phyloP scores from a whole-genome alignment of 169 alveolate genomes.

The Plasmodium gonderi region DNA sequence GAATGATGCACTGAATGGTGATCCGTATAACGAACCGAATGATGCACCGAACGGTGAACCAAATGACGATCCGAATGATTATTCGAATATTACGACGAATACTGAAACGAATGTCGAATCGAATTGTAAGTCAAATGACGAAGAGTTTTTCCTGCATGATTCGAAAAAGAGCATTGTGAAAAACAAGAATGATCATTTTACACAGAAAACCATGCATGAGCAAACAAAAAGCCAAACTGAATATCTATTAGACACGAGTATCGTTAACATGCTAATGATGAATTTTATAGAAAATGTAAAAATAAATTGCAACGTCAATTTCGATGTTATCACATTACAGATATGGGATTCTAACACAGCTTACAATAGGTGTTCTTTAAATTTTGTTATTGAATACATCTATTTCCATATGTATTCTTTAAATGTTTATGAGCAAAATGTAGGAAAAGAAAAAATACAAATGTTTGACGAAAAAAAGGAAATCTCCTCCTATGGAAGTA shows the following conservation, averaged over 20 bases:
- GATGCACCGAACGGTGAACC: no score
- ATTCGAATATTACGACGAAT: no score
- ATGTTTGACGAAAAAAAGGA: no score
- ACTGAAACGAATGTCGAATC: no score
- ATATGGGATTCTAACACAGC: constrained; percentile 75
- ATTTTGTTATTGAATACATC: constrained; percentile 69
- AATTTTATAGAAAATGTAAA: constrained; percentile 61
- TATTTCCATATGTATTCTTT: constrained; percentile 14
- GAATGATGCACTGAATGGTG: no score
- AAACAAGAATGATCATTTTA: not conserved
- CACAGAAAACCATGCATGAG: not conserved
- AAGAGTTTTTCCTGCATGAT: not conserved
- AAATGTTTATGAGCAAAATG: constrained; percentile 33
- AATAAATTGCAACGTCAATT: constrained; percentile 13
- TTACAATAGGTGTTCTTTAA: constrained; percentile 65
- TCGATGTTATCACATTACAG: constrained; percentile 51
- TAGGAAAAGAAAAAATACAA: not conserved
- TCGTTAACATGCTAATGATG: constrained; percentile 20
- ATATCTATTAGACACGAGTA: constrained; percentile 4
- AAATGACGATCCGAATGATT: no score
- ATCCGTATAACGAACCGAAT: no score
- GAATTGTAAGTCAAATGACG: no score
- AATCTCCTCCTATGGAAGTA: no score
- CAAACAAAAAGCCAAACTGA: not conserved
- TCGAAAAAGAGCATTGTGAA: not conserved